Base-by-base conservation (phyloP, 495 filamentous ascomycete species). In the Pyronema omphalodes region DNA sequence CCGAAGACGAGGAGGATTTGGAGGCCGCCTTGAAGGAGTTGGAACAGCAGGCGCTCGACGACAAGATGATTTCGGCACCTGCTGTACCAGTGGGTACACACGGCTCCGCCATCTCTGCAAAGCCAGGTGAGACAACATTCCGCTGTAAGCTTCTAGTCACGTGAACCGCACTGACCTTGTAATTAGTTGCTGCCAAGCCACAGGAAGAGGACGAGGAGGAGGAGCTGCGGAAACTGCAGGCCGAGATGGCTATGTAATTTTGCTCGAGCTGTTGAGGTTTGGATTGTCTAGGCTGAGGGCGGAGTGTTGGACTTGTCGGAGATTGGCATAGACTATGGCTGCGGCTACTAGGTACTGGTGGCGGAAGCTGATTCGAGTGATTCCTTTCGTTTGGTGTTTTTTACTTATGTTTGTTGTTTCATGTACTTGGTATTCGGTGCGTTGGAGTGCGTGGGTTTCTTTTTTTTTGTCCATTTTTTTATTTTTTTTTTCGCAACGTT, bases 221-320 rank as follows among this genome's bases (percentile, higher is more conserved):
- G 59, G 93, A 99, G 71, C 73, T 99, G 63, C 78, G 80, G 66
- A 94, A 91, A 69, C 68, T 98, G 61, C 87, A 89, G 68, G 89
- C 86, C 40, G 91, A 95, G 70, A 98, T 98, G 91, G 88, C 88
- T 54, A 94, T 95, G 82, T 88, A 69, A 79, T 66, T 51, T 43
- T 50, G 2, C 15, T 47, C 15, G 9, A 47, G 9, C 44, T 43
- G 15, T 17, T 43, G 39, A 12, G 39, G 11, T 43, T 17, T 43
- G 39, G 39, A 17, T 12, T 6, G 39, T 6, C 39, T 43, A 47
- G 17, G 11, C 44, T 47, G 17, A 3, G 14, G 11, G 44, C 44
- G 44, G 3, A 5, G 44, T 3, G 44, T 47, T 9, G 23, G 23
- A 29, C 23, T 29, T 29, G 23, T 29, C 23, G 23, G 5, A 47